These are phyloP conservation scores for Macroventuria anomochaeta DNA, from an alignment of 2,329 filamentous ascomycete genomes.

Conservation along the genomic window DNA sequence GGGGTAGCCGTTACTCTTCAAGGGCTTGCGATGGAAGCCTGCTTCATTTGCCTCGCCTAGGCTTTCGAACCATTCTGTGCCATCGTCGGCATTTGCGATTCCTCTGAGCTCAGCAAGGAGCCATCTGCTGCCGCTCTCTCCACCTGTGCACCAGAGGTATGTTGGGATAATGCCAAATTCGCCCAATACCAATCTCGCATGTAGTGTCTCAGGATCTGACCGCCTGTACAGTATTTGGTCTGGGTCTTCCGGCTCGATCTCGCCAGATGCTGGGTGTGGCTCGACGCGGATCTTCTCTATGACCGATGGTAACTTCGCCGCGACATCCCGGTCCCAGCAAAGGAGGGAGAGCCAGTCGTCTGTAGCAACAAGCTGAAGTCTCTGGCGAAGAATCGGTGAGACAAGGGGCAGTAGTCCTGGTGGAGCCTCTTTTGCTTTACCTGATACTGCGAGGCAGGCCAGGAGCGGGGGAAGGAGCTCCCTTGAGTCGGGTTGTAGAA, in stretches of 20 bases:
- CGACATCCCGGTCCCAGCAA: conserved; percentile 68
- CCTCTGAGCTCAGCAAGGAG: conserved; percentile 72
- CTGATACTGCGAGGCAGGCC: conserved; percentile 68
- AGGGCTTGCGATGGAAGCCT: conserved; percentile 40
- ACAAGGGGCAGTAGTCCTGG: conserved; percentile 67
- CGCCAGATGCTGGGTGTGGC: conserved; percentile 81
- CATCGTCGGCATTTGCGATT: conserved; percentile 63
- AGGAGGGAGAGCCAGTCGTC: conserved; percentile 74
- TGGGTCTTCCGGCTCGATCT: conserved; percentile 76
- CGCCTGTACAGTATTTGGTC: conserved; percentile 68
- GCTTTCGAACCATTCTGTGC: conserved; percentile 62
- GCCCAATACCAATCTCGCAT: conserved; percentile 67
- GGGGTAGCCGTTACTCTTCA: conserved; percentile 26
- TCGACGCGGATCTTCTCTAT: conserved; percentile 70
- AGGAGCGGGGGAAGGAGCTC: conserved; percentile 67
- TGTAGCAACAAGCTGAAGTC: conserved; percentile 68
- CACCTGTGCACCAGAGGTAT: conserved; percentile 72
- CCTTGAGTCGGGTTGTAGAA: conserved; percentile 62
- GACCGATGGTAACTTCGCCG: conserved; percentile 65
- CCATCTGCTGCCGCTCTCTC: conserved; percentile 72
- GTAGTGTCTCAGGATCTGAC: conserved; percentile 77
- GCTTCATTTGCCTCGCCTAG: conserved; percentile 67
- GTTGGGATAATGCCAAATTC: conserved; percentile 69
- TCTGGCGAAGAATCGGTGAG: conserved; percentile 68
- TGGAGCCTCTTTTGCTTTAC: conserved; percentile 64